Evolutionary conservation across 345 rosid species (phyloP).

Genomic region (Schrenkiella parvula): DNA sequence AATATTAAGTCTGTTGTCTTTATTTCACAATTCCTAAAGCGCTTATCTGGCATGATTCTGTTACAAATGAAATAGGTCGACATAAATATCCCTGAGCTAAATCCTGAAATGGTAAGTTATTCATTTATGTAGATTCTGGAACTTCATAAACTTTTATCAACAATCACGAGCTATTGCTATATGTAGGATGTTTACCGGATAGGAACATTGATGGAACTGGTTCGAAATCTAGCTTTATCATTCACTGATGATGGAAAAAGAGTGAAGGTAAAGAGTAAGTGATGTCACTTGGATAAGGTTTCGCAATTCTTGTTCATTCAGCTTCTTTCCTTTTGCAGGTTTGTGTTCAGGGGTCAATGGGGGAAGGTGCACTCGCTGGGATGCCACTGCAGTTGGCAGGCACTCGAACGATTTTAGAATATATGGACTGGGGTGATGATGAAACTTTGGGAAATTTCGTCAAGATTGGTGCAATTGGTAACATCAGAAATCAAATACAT

Average conservation of each 20-base stretch:
- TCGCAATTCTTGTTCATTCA: not conserved
- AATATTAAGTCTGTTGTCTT: not conserved
- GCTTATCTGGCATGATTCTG: not conserved
- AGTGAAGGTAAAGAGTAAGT: constrained; percentile 57
- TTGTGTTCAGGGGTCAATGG: constrained; percentile 99
- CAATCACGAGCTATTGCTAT: constrained; percentile 30
- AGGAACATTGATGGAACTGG: constrained; percentile 95
- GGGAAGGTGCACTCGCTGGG: constrained; percentile 93
- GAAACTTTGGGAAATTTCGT: constrained; percentile 79
- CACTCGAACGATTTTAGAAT: constrained; percentile 81
- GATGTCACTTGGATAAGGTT: not conserved
- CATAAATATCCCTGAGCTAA: constrained; percentile 88
- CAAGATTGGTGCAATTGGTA: constrained; percentile 86
- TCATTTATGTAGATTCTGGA: not conserved
- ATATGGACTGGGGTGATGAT: constrained; percentile 95
- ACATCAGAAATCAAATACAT: not conserved
- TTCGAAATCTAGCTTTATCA: constrained; percentile 74
- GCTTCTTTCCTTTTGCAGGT: constrained; percentile 47
- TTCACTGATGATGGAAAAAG: constrained; percentile 94
- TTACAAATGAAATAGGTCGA: constrained; percentile 60
- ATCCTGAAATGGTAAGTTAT: constrained; percentile 83
- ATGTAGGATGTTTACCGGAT: constrained; percentile 93
- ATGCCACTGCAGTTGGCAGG: constrained; percentile 97
- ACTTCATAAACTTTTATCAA: not conserved
- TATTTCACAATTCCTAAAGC: not conserved